Evolutionary conservation across 768 basidiomycete genomes (phyloP).

Genomic region (Saitozyma podzolica): DNA sequence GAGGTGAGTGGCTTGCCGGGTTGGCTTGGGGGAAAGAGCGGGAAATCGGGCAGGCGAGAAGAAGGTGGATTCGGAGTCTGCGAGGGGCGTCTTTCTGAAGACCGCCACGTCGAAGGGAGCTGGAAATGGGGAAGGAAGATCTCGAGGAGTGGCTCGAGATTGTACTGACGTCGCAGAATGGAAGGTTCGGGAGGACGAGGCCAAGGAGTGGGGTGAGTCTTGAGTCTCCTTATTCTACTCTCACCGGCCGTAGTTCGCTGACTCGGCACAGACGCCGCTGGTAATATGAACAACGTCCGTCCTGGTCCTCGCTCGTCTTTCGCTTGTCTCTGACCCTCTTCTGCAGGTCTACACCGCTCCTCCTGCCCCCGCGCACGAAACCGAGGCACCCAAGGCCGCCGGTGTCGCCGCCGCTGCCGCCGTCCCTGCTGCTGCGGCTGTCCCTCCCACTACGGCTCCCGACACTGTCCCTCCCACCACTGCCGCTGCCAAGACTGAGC

Average conservation of each 20-base stretch:
- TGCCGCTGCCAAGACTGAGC: constrained; percentile 21
- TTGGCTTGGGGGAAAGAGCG: too few relatives aligned
- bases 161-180: constrained; percentile 35
- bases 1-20: constrained; percentile 26
- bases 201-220: constrained; percentile 52
- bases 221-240: background rate
- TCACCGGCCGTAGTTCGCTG: background rate
- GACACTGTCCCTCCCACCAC: constrained; percentile 23
- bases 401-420: constrained; percentile 13
- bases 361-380: constrained; percentile 22
- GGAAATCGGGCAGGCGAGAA: too few relatives aligned
- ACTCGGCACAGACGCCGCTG: constrained; percentile 45
- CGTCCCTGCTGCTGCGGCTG: constrained; percentile 5
- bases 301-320: background rate
- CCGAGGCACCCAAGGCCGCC: constrained; percentile 1
- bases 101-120: too few relatives aligned
- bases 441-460: constrained; percentile 15
- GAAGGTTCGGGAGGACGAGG: constrained; percentile 52
- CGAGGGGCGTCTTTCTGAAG: too few relatives aligned
- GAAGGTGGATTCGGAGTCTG: too few relatives aligned
- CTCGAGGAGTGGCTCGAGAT: too few relatives aligned
- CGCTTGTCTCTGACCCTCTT: background rate
- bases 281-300: constrained; percentile 52
- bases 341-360: constrained; percentile 48
- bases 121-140: background rate